Conservation (phyloP, 768 basidiomycete species). For the Antrodiella citrinella region DNA sequence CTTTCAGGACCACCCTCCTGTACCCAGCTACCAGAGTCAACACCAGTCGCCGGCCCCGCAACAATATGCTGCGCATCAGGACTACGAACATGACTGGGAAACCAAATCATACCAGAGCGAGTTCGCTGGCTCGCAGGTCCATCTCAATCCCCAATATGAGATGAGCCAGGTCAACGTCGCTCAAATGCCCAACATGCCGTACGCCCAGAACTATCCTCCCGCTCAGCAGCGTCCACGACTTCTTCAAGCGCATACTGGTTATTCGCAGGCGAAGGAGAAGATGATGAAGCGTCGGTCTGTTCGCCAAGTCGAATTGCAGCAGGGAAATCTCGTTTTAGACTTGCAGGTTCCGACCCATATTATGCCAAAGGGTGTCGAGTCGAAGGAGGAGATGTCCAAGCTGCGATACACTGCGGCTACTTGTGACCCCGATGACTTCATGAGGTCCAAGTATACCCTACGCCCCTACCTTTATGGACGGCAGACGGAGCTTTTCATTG, state of each 20-base stretch:
- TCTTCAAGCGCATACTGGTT: slow-evolving; percentile 44
- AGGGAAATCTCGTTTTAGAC: slow-evolving; percentile 83
- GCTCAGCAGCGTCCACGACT: slow-evolving; percentile 36
- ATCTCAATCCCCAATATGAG: slow-evolving; percentile 51
- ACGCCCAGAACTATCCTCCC: slow-evolving; percentile 57
- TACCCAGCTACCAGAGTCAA: slow-evolving; percentile 6
- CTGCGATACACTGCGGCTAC: slow-evolving; percentile 87
- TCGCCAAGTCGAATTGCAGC: slow-evolving; percentile 68
- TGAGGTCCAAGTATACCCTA: slow-evolving; percentile 67
- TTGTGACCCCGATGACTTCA: slow-evolving; percentile 86
- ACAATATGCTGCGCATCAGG: slow-evolving; percentile 11
- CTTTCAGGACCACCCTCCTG: slow-evolving; percentile 13
- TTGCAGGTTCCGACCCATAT: slow-evolving; percentile 74
- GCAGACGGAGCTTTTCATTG: slow-evolving; percentile 87
- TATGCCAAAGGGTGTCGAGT: slow-evolving; percentile 53
- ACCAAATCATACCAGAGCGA: slow-evolving; percentile 58
- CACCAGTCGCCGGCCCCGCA: slow-evolving; percentile 7
- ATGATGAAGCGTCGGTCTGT: slow-evolving; percentile 77
- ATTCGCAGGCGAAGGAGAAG: slow-evolving; percentile 64
- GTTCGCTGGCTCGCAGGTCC: slow-evolving; percentile 62
- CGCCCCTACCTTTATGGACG: slow-evolving; percentile 74
- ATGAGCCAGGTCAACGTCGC: slow-evolving; percentile 44
- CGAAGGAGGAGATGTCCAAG: slow-evolving; percentile 70
- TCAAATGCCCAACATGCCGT: slow-evolving; percentile 48
- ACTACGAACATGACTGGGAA: slow-evolving; percentile 33